phyloP scores from a whole-genome alignment of 768 basidiomycete genomes.

The Boletus fagicola region DNA sequence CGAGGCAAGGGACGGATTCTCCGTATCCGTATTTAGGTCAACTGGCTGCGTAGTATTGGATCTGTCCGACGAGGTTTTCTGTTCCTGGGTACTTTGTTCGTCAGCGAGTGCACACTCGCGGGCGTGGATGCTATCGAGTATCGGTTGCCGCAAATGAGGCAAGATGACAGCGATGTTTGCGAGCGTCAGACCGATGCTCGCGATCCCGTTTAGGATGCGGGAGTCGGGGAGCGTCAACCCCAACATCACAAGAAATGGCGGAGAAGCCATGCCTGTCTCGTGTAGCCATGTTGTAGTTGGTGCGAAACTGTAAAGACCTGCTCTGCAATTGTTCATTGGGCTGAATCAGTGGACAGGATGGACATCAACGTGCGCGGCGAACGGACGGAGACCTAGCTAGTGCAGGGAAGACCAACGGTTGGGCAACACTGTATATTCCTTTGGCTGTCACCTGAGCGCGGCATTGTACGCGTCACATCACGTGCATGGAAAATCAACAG shows the following conservation, averaged over 20 bases:
- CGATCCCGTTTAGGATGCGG: slow-evolving; percentile 25
- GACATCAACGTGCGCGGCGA: slow-evolving; percentile 3
- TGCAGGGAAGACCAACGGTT: background rate
- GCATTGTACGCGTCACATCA: slow-evolving; percentile 17
- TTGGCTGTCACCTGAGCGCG: background rate
- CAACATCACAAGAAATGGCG: slow-evolving; percentile 23
- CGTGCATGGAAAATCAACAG: slow-evolving; percentile 22
- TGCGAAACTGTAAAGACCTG: slow-evolving; percentile 28
- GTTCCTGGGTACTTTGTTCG: background rate
- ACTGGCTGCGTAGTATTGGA: background rate
- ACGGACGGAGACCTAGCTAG: background rate
- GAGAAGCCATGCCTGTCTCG: slow-evolving; percentile 24
- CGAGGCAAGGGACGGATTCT: background rate
- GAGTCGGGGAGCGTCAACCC: slow-evolving; percentile 28
- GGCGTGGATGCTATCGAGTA: slow-evolving; percentile 12
- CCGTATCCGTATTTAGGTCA: background rate
- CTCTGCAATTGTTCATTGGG: slow-evolving; percentile 26
- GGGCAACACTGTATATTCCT: slow-evolving; percentile 1
- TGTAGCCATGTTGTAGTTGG: slow-evolving; percentile 23
- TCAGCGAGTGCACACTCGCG: background rate
- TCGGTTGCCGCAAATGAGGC: slow-evolving; percentile 24
- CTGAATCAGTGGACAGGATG: slow-evolving; percentile 1
- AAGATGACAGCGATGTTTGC: slow-evolving; percentile 24
- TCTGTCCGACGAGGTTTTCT: background rate
- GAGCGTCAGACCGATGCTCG: slow-evolving; percentile 27